A percentile compares a stretch with the other conserved stretches of the same genome.
phyloP scores from a whole-genome alignment of 2,329 filamentous ascomycete species.

The Botrytis sinoallii region DNA sequence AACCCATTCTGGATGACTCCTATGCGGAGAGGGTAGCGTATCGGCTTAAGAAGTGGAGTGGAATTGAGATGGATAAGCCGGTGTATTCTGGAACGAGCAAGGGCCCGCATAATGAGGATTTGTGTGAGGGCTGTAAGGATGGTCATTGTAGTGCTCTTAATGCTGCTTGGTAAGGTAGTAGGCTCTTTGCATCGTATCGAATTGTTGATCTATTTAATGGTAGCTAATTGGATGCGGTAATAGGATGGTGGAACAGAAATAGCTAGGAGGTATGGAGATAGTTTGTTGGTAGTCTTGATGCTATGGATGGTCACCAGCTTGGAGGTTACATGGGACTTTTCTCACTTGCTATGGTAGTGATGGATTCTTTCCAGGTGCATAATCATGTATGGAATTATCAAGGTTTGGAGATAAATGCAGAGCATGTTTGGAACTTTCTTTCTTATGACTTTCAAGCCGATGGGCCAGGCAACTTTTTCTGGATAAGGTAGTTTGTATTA shows the following conservation, averaged over 20 bases:
- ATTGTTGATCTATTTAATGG: too few species aligned
- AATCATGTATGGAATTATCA: too few species aligned
- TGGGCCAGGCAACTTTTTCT: background rate
- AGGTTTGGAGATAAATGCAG: background rate
- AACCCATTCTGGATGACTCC: background rate
- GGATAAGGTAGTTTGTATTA: background rate
- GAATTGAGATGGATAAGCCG: background rate
- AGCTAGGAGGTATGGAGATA: background rate
- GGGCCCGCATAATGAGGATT: background rate
- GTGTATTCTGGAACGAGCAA: background rate
- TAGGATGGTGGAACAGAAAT: background rate
- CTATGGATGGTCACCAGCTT: background rate
- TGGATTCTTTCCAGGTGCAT: background rate
- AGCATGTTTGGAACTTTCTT: background rate
- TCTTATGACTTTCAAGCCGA: background rate
- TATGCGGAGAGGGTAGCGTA: background rate
- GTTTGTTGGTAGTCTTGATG: background rate
- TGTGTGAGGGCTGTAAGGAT: background rate
- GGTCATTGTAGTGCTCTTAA: background rate
- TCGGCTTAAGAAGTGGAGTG: background rate
- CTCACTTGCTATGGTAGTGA: background rate
- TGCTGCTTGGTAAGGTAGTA: background rate
- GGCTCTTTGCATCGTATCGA: too few species aligned
- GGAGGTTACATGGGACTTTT: background rate
- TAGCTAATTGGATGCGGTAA: background rate